Conservation (phyloP, 257 asterid species). For the Nicotiana sylvestris region DNA sequence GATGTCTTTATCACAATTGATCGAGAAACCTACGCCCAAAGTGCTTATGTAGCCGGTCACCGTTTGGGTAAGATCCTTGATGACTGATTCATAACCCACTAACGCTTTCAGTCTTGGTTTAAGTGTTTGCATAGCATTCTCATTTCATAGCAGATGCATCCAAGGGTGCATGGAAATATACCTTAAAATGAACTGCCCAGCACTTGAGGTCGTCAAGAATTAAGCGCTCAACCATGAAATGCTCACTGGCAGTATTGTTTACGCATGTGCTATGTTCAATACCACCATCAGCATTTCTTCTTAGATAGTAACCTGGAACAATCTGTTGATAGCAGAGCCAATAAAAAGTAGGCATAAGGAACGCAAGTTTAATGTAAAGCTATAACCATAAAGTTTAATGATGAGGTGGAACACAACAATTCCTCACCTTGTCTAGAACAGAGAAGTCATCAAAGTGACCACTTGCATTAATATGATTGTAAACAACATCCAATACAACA, state of each 20-base stretch:
- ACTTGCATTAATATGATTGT: conserved; percentile 86
- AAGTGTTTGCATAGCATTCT: background rate
- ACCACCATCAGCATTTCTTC: conserved; percentile 78
- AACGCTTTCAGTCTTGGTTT: too few relatives aligned
- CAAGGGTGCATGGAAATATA: conserved; percentile 10
- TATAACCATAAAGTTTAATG: background rate
- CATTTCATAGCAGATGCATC: background rate
- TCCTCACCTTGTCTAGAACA: conserved; percentile 76
- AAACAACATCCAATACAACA: conserved; percentile 86
- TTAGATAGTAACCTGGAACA: conserved; percentile 95
- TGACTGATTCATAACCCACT: too few relatives aligned
- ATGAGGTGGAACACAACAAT: conserved; percentile 13
- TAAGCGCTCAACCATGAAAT: conserved; percentile 89
- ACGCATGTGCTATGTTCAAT: conserved; percentile 82
- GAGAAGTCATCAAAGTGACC: conserved; percentile 71
- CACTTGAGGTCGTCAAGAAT: conserved; percentile 82
- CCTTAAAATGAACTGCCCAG: conserved; percentile 89
- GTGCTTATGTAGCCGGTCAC: too few relatives aligned
- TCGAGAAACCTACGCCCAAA: too few relatives aligned
- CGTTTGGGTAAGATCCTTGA: too few relatives aligned
- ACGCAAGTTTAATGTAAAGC: background rate
- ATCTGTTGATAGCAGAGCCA: conserved; percentile 49
- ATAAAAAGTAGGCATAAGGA: conserved; percentile 2
- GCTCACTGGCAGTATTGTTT: conserved; percentile 97
- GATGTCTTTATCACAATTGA: too few relatives aligned